Evolutionary conservation across 2,329 filamentous ascomycete genomes (phyloP).

Genomic region (Diaporthe capsici): DNA sequence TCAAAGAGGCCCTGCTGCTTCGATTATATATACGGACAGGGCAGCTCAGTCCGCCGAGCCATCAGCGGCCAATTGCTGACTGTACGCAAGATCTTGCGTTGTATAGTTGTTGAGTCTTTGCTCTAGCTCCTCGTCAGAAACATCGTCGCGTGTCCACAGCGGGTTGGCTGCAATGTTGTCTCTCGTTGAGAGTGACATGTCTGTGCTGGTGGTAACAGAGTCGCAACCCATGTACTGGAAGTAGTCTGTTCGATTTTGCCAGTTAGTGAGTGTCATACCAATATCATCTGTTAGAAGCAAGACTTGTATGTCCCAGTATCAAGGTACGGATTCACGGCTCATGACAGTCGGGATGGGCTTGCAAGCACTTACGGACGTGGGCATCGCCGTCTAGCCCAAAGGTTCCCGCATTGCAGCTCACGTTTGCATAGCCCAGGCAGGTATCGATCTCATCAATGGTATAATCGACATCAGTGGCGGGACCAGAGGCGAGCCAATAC

Average conservation of each 20-base stretch:
- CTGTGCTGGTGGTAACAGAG: constrained; percentile 54
- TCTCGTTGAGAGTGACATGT: constrained; percentile 45
- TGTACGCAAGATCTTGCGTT: constrained; percentile 37
- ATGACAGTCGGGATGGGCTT: background rate
- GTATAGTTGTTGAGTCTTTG: constrained; percentile 52
- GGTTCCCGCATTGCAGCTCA: constrained; percentile 65
- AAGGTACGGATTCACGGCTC: background rate
- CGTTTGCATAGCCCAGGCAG: constrained; percentile 64
- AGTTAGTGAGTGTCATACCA: background rate
- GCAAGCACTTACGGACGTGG: constrained; percentile 52
- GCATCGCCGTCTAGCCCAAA: constrained; percentile 59
- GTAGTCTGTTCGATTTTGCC: constrained; percentile 54
- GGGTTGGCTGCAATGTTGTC: constrained; percentile 1
- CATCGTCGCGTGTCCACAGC: constrained; percentile 36
- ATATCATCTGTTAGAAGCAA: background rate
- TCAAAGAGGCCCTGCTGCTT: background rate
- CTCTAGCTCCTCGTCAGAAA: constrained; percentile 56
- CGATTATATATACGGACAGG: background rate
- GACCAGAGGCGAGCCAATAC: constrained; percentile 70
- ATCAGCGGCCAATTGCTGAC: constrained; percentile 15
- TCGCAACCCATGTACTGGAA: constrained; percentile 56
- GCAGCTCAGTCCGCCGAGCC: background rate
- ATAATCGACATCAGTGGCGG: constrained; percentile 53
- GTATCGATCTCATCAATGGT: constrained; percentile 57
- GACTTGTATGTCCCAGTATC: background rate